Base-by-base conservation (phyloP, 2,329 filamentous ascomycete species). In the Gyromitra esculenta region DNA sequence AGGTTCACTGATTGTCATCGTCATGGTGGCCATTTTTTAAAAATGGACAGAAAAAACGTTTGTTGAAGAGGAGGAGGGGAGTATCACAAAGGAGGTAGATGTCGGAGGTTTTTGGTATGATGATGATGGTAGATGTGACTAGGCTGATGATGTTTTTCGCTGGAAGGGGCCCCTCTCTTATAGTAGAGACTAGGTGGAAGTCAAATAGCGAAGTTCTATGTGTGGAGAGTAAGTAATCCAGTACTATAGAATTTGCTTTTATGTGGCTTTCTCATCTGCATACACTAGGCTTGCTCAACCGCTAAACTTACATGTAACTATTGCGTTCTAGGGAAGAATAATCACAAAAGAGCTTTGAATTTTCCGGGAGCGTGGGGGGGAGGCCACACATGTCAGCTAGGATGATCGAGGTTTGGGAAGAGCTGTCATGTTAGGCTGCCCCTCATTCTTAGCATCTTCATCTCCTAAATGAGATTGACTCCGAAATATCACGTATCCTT, bases 1-100 rank as follows among this genome's bases (percentile, higher is more conserved):
- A 7, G 54, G 54, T 18, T 15, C 15, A 15, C 37, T 48, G 54
- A 59, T 60, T 37, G 54, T 50, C 65, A 60, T 69, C 3, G 52
- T 37, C 59, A 69, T 15, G 21, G 54, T 60, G 13, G 41, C 41
- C 39, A 50, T 48, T 50, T 50, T 13, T 9, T 31, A 21, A 48
- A 48, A 48, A n/a, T 69, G 39, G 48, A n/a, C 5, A 68, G 65
- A 35, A 8, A 18, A 18, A 7, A 25, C 9, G n/a, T 57, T 37
- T 18, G 6, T 13, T 25, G 18, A 3, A 52, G 8, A 8, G 50
- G 15, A 5, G 21, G 9, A 37, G 25, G 15, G 21, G 37, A 21
- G 25, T 15, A 48, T 37, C 21, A 50, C n/a, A 39, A 15, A 69
- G 39, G 41, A 2, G 15, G 41, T 37, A 15, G 13, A 41, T 25